Conservation (phyloP, 805 yeast species). For the Metschnikowia proteae region DNA sequence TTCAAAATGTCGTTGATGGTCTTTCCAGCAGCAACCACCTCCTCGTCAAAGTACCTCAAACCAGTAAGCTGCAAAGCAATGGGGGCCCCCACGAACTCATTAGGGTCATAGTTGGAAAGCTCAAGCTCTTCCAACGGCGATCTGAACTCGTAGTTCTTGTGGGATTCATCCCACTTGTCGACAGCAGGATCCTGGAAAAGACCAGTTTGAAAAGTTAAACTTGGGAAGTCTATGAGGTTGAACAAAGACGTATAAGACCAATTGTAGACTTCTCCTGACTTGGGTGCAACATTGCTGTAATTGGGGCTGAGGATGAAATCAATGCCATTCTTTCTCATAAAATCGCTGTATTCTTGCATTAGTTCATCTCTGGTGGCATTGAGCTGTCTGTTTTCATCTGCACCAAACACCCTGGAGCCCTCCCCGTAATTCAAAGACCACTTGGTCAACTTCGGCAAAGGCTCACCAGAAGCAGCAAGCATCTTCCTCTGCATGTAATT, state of each 20-base stretch:
- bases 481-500: conserved; percentile 52
- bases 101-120: conserved; percentile 45
- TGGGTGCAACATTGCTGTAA: conserved; percentile 69
- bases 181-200: conserved; percentile 51
- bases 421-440: conserved; percentile 57
- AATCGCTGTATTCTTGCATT: conserved; percentile 54
- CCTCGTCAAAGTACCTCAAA: conserved; percentile 55
- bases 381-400: conserved; percentile 53
- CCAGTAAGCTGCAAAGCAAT: conserved; percentile 52
- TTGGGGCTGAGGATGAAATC: conserved; percentile 69
- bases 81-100: conserved; percentile 49
- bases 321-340: conserved; percentile 50
- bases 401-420: conserved; percentile 46
- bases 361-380: conserved; percentile 54
- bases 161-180: conserved; percentile 45
- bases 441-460: conserved; percentile 58
- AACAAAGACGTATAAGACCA: conserved; percentile 81
- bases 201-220: conserved; percentile 61
- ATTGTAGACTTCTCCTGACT: conserved; percentile 56
- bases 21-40: conserved; percentile 48
- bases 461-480: conserved; percentile 64
- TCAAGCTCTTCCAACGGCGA: conserved; percentile 47
- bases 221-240: conserved; percentile 70
- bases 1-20: conserved; percentile 36
- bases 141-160: conserved; percentile 36